A percentile compares a stretch with the other conserved stretches of the same genome.
Evolutionary conservation across 352 stramenopile genomes (phyloP).

Genomic region (Elongisporangium undulatum): DNA sequence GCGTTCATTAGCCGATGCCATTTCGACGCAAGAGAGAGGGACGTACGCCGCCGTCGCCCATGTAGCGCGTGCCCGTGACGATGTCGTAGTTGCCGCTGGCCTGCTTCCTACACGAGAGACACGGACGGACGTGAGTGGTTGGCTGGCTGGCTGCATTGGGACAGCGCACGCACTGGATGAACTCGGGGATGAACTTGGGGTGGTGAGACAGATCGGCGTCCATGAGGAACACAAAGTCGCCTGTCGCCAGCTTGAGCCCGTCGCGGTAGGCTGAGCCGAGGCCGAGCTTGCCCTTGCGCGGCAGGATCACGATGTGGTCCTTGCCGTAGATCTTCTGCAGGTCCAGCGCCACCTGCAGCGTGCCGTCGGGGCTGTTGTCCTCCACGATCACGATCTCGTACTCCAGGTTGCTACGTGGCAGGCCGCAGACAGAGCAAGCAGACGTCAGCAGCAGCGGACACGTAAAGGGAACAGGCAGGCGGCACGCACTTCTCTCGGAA

Average conservation of each 20-base stretch:
- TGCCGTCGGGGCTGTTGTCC: slow-evolving; percentile 97
- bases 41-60: slow-evolving; percentile 89
- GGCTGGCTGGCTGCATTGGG: not conserved
- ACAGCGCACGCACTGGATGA: slow-evolving; percentile 56
- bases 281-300: slow-evolving; percentile 94
- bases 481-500: slow-evolving; percentile 87
- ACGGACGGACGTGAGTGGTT: not conserved
- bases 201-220: slow-evolving; percentile 98
- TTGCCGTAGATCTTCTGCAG: slow-evolving; percentile 90
- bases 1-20: slow-evolving; percentile 1
- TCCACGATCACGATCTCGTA: slow-evolving; percentile 99
- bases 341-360: slow-evolving; percentile 91
- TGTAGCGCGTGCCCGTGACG: slow-evolving; percentile 96
- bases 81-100: slow-evolving; percentile 88
- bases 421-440: slow-evolving; percentile 4
- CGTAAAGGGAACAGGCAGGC: not conserved
- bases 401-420: slow-evolving; percentile 52
- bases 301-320: slow-evolving; percentile 91
- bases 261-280: slow-evolving; percentile 96
- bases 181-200: slow-evolving; percentile 96
- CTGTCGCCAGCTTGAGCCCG: slow-evolving; percentile 90
- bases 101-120: slow-evolving; percentile 45
- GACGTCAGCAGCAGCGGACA: slow-evolving; percentile 3
- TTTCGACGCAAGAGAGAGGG: not conserved
- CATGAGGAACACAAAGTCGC: slow-evolving; percentile 97